A percentile compares a stretch with the other conserved stretches of the same genome.
Evolutionary conservation across 2,329 filamentous ascomycete species (phyloP).

Genomic region (Cladosporium oxysporum): DNA sequence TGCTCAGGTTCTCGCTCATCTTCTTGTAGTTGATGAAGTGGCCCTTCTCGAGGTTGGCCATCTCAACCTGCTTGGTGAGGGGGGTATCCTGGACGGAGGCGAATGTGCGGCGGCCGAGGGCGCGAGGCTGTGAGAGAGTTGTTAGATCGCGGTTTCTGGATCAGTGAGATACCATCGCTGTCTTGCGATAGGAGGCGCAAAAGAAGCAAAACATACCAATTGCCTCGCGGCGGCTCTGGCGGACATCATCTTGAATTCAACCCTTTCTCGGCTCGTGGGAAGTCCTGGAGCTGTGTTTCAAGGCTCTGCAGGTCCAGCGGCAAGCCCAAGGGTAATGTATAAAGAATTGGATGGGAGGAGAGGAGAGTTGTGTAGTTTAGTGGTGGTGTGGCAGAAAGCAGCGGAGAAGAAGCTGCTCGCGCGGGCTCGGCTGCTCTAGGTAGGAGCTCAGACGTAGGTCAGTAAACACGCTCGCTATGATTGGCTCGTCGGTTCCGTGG

Average conservation of each 20-base stretch:
- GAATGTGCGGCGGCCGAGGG: slow-evolving; percentile 63
- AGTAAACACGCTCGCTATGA: slow-evolving; percentile 8
- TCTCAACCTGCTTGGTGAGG: slow-evolving; percentile 93
- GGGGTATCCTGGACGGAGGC: slow-evolving; percentile 84
- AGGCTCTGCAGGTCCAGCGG: slow-evolving; percentile 29
- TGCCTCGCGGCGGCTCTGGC: slow-evolving; percentile 42
- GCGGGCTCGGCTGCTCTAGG: slow-evolving; percentile 19
- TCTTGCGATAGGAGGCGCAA: slow-evolving; percentile 3
- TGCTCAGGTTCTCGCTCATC: slow-evolving; percentile 94
- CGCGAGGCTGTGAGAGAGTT: slow-evolving; percentile 30
- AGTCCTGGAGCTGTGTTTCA: slow-evolving; percentile 22
- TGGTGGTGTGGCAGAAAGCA: slow-evolving; percentile 23
- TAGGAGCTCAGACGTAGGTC: slow-evolving; percentile 13
- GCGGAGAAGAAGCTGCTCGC: slow-evolving; percentile 23
- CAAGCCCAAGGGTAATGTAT: slow-evolving; percentile 19
- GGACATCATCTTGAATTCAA: slow-evolving; percentile 38
- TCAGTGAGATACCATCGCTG: slow-evolving; percentile 6
- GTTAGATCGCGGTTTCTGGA: background rate
- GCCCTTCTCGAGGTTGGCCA: slow-evolving; percentile 93
- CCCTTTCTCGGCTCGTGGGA: slow-evolving; percentile 26
- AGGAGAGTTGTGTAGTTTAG: slow-evolving; percentile 24
- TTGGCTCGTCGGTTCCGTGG: slow-evolving; percentile 16
- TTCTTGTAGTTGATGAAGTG: slow-evolving; percentile 99
- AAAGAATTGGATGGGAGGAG: slow-evolving; percentile 9
- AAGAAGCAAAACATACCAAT: slow-evolving; percentile 37